Evolutionary conservation across 495 filamentous ascomycete species (phyloP).

Genomic region (Penicillium fimorum): DNA sequence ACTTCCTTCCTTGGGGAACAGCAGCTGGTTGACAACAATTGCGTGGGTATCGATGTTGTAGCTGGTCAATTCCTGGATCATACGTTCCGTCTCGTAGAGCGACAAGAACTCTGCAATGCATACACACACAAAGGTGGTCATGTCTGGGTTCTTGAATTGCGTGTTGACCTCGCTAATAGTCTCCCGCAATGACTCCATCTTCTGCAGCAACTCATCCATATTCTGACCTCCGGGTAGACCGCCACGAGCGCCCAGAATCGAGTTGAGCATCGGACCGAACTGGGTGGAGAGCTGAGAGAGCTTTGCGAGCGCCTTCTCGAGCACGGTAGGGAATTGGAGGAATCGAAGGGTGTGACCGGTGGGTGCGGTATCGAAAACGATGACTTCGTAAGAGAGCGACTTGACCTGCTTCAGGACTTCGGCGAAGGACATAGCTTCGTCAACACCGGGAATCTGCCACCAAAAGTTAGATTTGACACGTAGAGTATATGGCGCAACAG

Average conservation of each 20-base stretch:
- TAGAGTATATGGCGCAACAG: slow-evolving; percentile 1
- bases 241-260: slow-evolving; percentile 77
- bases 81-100: slow-evolving; percentile 97
- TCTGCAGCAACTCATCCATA: slow-evolving; percentile 85
- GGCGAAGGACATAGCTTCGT: slow-evolving; percentile 99
- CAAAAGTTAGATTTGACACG: slow-evolving; percentile 10
- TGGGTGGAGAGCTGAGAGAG: slow-evolving; percentile 89
- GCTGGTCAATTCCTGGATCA: slow-evolving; percentile 95
- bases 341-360: slow-evolving; percentile 99
- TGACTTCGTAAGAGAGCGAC: slow-evolving; percentile 96
- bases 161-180: slow-evolving; percentile 95
- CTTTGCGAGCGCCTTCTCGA: slow-evolving; percentile 97
- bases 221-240: slow-evolving; percentile 89
- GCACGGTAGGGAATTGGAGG: slow-evolving; percentile 95
- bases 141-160: slow-evolving; percentile 94
- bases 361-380: slow-evolving; percentile 98
- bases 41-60: slow-evolving; percentile 95
- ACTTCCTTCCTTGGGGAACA: slow-evolving; percentile 85
- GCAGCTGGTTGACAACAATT: slow-evolving; percentile 96
- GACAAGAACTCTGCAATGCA: slow-evolving; percentile 97
- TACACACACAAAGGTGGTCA: slow-evolving; percentile 98
- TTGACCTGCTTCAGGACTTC: slow-evolving; percentile 99
- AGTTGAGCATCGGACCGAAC: slow-evolving; percentile 94
- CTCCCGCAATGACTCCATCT: slow-evolving; percentile 87
- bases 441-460: slow-evolving; percentile 88